These are phyloP conservation scores for Orbilia blumenaviensis DNA, from an alignment of 2,329 filamentous ascomycete genomes.

Conservation along the genomic window DNA sequence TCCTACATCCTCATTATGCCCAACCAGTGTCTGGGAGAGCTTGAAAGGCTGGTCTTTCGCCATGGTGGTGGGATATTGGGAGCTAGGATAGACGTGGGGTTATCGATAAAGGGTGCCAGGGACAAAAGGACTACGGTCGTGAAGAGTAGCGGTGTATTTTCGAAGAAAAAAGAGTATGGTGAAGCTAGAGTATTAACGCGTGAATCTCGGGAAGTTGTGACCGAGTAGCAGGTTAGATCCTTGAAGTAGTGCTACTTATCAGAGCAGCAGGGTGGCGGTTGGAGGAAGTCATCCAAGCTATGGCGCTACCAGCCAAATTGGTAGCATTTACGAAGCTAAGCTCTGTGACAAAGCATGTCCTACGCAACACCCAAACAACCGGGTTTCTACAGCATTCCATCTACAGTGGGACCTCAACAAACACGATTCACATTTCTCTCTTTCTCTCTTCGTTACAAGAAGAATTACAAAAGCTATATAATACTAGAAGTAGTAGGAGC, in stretches of 20 bases:
- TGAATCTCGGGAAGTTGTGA: conserved; percentile 31
- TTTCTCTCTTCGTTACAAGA: conserved; percentile 53
- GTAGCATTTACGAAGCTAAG: conserved; percentile 10
- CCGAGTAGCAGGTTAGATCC: neutral
- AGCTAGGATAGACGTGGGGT: neutral
- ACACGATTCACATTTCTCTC: conserved; percentile 38
- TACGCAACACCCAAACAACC: conserved; percentile 9
- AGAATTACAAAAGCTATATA: conserved; percentile 54
- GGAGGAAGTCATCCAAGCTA: neutral
- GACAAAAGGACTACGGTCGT: conserved; percentile 1
- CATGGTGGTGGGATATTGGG: conserved; percentile 65
- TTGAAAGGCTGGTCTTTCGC: conserved; percentile 74
- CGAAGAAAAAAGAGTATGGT: neutral
- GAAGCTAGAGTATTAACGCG: conserved; percentile 28
- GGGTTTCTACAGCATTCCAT: conserved; percentile 26
- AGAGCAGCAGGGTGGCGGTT: neutral
- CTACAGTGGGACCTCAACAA: conserved; percentile 8
- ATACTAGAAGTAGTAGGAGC: conserved; percentile 34
- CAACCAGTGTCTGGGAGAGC: conserved; percentile 86
- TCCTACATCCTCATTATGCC: conserved; percentile 89
- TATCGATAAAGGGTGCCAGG: conserved; percentile 46
- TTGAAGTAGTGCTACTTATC: conserved; percentile 1
- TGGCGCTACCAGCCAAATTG: neutral
- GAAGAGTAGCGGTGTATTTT: conserved; percentile 6
- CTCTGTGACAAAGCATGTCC: neutral